Evolutionary conservation across 352 stramenopile species (phyloP).

Genomic region (Phytopythium kandeliae): DNA sequence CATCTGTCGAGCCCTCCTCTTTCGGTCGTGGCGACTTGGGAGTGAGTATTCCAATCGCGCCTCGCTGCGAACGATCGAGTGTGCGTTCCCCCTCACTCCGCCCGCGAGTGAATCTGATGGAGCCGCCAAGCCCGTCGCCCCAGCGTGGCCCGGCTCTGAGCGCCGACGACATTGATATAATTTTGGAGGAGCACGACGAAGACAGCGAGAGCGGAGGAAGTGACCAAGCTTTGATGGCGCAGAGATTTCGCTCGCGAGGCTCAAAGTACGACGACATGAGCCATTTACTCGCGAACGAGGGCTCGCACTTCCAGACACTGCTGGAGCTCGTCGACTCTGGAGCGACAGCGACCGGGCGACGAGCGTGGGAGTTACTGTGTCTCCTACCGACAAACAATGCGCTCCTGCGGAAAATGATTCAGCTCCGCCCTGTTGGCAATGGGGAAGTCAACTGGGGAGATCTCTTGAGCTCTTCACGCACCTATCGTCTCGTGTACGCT

Average conservation of each 20-base stretch:
- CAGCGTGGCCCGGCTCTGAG: slow-evolving; percentile 43
- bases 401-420: slow-evolving; percentile 60
- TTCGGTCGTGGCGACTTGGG: neutral
- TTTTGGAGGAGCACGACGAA: neutral
- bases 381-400: slow-evolving; percentile 62
- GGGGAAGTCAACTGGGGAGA: slow-evolving; percentile 32
- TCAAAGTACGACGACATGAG: slow-evolving; percentile 30
- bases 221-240: too few species aligned
- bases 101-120: slow-evolving; percentile 33
- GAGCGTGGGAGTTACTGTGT: slow-evolving; percentile 72
- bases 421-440: slow-evolving; percentile 20
- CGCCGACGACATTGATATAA: slow-evolving; percentile 16
- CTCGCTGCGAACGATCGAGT: neutral
- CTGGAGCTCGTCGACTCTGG: slow-evolving; percentile 54
- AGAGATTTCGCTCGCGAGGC: neutral
- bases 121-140: slow-evolving; percentile 28
- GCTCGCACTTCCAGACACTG: slow-evolving; percentile 42
- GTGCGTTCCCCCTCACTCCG: slow-evolving; percentile 38
- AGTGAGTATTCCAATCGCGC: neutral
- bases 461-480: slow-evolving; percentile 36
- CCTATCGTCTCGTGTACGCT: slow-evolving; percentile 58
- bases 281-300: slow-evolving; percentile 56
- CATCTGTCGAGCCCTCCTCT: neutral
- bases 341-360: slow-evolving; percentile 35
- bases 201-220: too few species aligned